Base-by-base conservation (phyloP, 2,329 filamentous ascomycete species). In the Nemania bipapillata region DNA sequence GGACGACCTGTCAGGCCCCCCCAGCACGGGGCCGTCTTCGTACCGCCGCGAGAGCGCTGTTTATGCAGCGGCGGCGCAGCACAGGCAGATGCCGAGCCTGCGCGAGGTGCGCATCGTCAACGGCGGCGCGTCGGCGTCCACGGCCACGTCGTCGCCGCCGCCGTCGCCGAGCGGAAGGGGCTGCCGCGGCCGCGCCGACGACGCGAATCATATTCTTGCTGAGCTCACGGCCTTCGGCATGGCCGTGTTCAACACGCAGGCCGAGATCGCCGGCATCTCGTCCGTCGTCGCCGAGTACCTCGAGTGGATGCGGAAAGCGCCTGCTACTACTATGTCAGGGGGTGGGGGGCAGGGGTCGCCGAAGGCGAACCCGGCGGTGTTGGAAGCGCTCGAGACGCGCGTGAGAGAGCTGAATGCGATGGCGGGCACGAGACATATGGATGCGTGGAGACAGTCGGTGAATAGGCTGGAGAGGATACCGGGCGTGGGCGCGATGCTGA, bases 201-300 rank as follows among this genome's bases (percentile, higher is more conserved):
- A 72, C 49, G 69, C 69, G 9, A 73, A 72, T 53, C 68, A 73
- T 35, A 70, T 74, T 32, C 66, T 73, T 22, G 71, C 72, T 24
- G 72, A 74, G 65, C 59, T 74, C n/a, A 74, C 72, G 22, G 57
- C 70, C 24, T 73, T 74, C 63, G 66, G 65, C 50, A 72, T 73
- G 70, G 70, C 62, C n/a, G 68, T 74, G 5, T 73, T 74, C 30
- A 70, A 66, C 55, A 71, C 73, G 40, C 73, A 74, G 55, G 72
- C 73, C 0, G 70, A 74, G 62, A 74, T 74, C 50, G 71, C 73
- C 1, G 73, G 73, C 1, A 73, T 74, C 22, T 73, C 73, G 20
- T 72, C 72, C 7, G 72, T 72, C 2, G 68, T 74, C n/a, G 71
- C 73, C 4, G 73, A 73, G 54, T 74, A 74, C 59, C 67, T 74